Conservation (phyloP, 345 rosid species). For the Corymbia maculata region DNA sequence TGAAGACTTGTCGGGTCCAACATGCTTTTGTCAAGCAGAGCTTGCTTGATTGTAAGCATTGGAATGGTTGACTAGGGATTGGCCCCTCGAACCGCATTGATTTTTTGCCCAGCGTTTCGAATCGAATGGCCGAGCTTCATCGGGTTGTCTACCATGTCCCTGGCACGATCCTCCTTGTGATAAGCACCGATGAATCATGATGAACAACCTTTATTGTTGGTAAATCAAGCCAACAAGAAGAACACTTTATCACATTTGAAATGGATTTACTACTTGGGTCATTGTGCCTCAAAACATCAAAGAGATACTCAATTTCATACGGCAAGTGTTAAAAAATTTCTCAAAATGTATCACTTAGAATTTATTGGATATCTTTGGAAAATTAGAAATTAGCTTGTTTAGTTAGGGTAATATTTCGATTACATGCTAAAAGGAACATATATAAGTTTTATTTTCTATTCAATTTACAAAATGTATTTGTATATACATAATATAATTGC, state of each 20-base stretch:
- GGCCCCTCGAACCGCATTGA: not conserved
- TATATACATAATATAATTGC: not conserved
- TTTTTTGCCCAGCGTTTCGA: not conserved
- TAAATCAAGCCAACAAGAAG: not conserved
- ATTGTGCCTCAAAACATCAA: not conserved
- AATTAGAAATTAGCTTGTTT: not conserved
- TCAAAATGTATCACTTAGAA: not conserved
- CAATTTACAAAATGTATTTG: not conserved
- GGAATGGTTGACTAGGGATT: not conserved
- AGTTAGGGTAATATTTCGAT: not conserved
- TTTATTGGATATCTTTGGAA: not conserved
- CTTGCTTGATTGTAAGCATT: not conserved
- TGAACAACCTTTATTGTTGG: not conserved
- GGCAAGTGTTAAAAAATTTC: not conserved
- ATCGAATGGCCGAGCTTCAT: not conserved
- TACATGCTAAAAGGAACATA: not conserved
- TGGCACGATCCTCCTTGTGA: not conserved
- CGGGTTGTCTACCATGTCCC: not conserved
- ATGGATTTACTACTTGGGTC: not conserved
- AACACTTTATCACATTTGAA: not conserved
- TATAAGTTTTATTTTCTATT: not conserved
- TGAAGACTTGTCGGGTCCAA: not conserved
- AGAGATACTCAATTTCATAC: not conserved
- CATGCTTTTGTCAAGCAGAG: not conserved
- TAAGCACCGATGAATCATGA: not conserved